These are phyloP conservation scores for Bruguiera hainesii DNA, from an alignment of 441 rosid genomes.

Conservation along the genomic window DNA sequence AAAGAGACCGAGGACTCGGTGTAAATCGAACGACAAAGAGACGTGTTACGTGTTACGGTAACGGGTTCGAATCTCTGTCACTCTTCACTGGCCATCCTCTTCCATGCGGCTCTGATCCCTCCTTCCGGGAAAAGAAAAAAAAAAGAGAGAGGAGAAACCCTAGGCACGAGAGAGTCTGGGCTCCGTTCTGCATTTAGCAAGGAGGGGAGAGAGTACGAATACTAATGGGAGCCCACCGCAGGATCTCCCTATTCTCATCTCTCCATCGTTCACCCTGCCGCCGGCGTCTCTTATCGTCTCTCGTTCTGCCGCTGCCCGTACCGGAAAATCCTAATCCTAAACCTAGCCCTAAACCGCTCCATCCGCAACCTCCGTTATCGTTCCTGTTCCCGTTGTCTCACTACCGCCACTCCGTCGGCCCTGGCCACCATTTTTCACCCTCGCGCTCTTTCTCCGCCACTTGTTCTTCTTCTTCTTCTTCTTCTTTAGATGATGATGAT, in stretches of 20 bases:
- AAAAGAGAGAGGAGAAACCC: no score
- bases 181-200: no score
- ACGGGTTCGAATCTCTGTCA: no score
- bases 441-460: neutral
- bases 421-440: neutral
- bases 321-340: neutral
- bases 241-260: constrained; percentile 22
- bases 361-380: neutral
- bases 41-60: no score
- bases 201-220: no score
- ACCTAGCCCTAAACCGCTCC: neutral
- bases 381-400: neutral
- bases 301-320: constrained; percentile 9
- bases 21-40: no score
- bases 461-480: constrained; percentile 16
- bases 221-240: no score
- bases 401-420: neutral
- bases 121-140: no score
- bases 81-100: no score
- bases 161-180: no score
- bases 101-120: no score
- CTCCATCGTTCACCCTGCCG: constrained; percentile 37
- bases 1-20: no score
- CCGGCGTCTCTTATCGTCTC: constrained; percentile 15
- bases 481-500: neutral